Evolutionary conservation across 129 eudicot genomes (phyloP).

Genomic region (carrot (Daucus carota)): DH1_v3.0 NC_030383.2:8723001-8723500

Average conservation of each 20-base stretch:
- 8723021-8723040: not conserved
- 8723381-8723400: conserved; percentile 20
- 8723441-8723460: conserved; percentile 20
- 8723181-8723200: conserved; percentile 18
- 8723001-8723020: conserved; percentile 23
- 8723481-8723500: conserved; percentile 24
- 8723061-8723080: too few relatives aligned
- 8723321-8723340: conserved; percentile 41
- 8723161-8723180: not conserved
- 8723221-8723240: conserved; percentile 45
- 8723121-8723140: not conserved
- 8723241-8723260: conserved; percentile 36
- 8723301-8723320: conserved; percentile 48
- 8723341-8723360: conserved; percentile 27
- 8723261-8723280: conserved; percentile 42
- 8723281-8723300: conserved; percentile 45
- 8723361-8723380: conserved; percentile 24
- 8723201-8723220: conserved; percentile 11
- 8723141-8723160: not conserved
- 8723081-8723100: not conserved
- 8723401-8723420: conserved; percentile 18
- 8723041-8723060: not conserved
- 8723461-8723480: conserved; percentile 20
- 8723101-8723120: not conserved
- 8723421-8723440: conserved; percentile 18